Evolutionary conservation across 2,329 filamentous ascomycete species (phyloP), one percentile per base, ranked within the genome.

Genomic region (Pseudocercospora fuligena): DNA sequence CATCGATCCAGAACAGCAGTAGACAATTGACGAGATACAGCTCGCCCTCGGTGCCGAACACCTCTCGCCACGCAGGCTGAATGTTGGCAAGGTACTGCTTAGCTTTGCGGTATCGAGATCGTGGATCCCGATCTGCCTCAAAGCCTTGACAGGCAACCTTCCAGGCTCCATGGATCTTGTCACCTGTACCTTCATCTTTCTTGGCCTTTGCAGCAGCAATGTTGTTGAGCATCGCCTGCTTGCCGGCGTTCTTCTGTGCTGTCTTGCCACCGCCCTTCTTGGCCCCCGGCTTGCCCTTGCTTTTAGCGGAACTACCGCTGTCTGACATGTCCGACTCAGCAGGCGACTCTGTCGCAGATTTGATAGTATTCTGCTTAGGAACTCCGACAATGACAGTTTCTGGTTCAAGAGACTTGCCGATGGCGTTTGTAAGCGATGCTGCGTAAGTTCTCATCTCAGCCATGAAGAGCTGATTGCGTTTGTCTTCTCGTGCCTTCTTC

Each of bases 381-480:
- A 70, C 71, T 27, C 74, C 74, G 21, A 86, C 83, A 1, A 89
- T 84, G 58, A 92, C 86, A 3, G 82, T 86, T 74, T 92, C 89
- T 0, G 89, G 89, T 25, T 90, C 83, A 5, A 92, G 82, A 2
- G 80, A 81, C 69, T 88, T 90, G 2, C 89, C 89, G 1, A 84
- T 81, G 0, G 87, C 82, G 64, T 88, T 89, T 0, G 89, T 91
- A 56, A 93, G 81, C 76, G 89, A 92, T 12, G 88, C 89, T 1
- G 91, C 89, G 74, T 93, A 93, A 1, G 84, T 82, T 29, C 84
- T 83, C 78, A 90, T 90, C 66, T 91, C 88, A 1, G 85, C 84
- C 86, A 91, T 90, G 73, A 87, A 88, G 60, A 81, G 82, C 72
- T 93, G 90, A 53, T 90, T 88, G 61, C 80, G 80, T 68, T 80